Percentiles rank a stretch among this genome's conserved stretches.
Evolutionary conservation across 345 rosid species (phyloP).

Genomic region (Diplotaxis tenuifolia): DNA sequence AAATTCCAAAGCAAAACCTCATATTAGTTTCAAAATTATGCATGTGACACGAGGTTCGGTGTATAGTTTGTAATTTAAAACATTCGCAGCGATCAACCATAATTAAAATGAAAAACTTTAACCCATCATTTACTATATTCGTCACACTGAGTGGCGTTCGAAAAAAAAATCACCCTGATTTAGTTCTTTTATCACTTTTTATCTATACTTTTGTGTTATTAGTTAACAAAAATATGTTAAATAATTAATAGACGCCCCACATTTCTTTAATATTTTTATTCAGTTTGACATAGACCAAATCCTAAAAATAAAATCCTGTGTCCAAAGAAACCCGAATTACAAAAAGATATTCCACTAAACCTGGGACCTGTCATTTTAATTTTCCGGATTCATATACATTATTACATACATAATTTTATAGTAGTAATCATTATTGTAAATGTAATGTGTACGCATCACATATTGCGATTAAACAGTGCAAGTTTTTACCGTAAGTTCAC

Average conservation of each 20-base stretch:
- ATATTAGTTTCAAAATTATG: neutral
- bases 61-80: neutral
- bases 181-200: neutral
- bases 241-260: neutral
- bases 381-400: neutral
- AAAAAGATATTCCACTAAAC: slow-evolving; percentile 15
- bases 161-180: neutral
- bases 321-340: slow-evolving; percentile 9
- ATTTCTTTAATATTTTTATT: neutral
- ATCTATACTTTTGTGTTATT: neutral
- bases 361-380: slow-evolving; percentile 1
- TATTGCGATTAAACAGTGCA: neutral
- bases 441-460: neutral
- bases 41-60: neutral
- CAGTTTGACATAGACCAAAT: neutral
- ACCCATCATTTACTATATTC: neutral
- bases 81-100: neutral
- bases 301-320: neutral
- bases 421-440: neutral
- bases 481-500: neutral
- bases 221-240: neutral
- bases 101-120: neutral
- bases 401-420: neutral
- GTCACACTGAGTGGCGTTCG: no score
- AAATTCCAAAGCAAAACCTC: neutral